Conservation (phyloP, 495 filamentous ascomycete species). For the Hypoxylon rickii region DNA sequence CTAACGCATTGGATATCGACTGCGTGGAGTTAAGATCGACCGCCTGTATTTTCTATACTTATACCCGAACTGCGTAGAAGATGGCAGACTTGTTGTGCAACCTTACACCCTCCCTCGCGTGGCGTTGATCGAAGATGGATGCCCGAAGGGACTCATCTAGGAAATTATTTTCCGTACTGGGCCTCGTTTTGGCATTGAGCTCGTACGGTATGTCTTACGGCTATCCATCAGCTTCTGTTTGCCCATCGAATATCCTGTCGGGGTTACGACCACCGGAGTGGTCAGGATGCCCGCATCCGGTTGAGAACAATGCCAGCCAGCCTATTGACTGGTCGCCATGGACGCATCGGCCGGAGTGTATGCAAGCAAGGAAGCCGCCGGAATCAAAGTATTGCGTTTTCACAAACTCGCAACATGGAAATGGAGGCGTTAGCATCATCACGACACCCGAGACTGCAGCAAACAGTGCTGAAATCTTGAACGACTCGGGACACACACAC, state of each 20-base stretch:
- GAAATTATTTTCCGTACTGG: not conserved
- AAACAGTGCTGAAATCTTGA: slow-evolving; percentile 27
- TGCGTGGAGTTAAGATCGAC: slow-evolving; percentile 18
- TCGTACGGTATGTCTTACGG: not conserved
- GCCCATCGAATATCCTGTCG: slow-evolving; percentile 8
- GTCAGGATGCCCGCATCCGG: slow-evolving; percentile 32
- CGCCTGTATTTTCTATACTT: slow-evolving; percentile 1
- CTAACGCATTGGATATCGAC: not conserved
- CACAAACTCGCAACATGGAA: slow-evolving; percentile 43
- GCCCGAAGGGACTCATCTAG: slow-evolving; percentile 1
- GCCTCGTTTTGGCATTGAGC: slow-evolving; percentile 1
- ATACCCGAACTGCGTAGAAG: not conserved
- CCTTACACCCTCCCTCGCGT: not conserved
- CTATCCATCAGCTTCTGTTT: slow-evolving; percentile 5
- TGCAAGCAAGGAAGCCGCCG: slow-evolving; percentile 15
- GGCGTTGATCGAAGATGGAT: slow-evolving; percentile 16
- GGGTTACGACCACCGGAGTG: slow-evolving; percentile 18
- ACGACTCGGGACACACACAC: slow-evolving; percentile 30
- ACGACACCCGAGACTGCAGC: slow-evolving; percentile 43
- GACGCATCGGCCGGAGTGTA: slow-evolving; percentile 43
- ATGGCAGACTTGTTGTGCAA: not conserved
- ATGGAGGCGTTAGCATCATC: slow-evolving; percentile 42
- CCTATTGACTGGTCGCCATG: slow-evolving; percentile 42
- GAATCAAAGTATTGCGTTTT: slow-evolving; percentile 42
- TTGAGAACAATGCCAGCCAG: slow-evolving; percentile 18